Base-by-base conservation (phyloP, 2,329 filamentous ascomycete species). In the Sclerotinia nivalis region DNA sequence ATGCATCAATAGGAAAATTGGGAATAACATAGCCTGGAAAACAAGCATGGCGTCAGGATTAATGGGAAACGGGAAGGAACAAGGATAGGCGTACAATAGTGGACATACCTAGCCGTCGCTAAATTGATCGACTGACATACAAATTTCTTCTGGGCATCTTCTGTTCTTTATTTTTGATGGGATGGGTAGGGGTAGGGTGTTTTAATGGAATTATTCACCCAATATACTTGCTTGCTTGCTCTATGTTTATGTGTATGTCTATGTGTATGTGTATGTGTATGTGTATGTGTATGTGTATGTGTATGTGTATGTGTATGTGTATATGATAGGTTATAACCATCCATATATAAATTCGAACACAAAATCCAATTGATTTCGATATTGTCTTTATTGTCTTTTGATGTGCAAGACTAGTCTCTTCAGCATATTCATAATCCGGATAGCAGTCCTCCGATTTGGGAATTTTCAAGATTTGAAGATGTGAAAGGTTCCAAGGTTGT, bases 91-190 rank as follows among this genome's bases (percentile, higher is more conserved):
- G 34, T 65, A 52, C 10, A 52, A 34, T 64, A 49, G 45, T 43
- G 61, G 47, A 22, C 49, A 52, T 52, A 47, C 28, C 40, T 61
- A 65, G 12, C 31, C 28, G 34, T 52, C 61, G 18, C 47, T 52
- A 65, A 65, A 65, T 65, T 65, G 61, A 54, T 65, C 15, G 34
- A 65, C 47, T 65, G n/a, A 65, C 34, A 40, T 28, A 64, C 4
- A 52, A 25, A 50, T 52, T 52, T 52, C 20, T 52, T 31, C 1
- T 40, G 15, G 25, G 15, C 15, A 43, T 43, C n/a, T 40, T n/a
- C 13, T 37, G n/a, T 13, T 37, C 1, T 3, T 40, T 40, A 6
- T 50, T 28, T 43, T 40, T 13, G n/a, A 22, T 52, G 47, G 34
- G 40, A 18, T 43, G 18, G 40, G 40, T 43, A 43, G 13, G 13